Conservation (phyloP, 345 rosid genomes). For the Salix caprea region DNA sequence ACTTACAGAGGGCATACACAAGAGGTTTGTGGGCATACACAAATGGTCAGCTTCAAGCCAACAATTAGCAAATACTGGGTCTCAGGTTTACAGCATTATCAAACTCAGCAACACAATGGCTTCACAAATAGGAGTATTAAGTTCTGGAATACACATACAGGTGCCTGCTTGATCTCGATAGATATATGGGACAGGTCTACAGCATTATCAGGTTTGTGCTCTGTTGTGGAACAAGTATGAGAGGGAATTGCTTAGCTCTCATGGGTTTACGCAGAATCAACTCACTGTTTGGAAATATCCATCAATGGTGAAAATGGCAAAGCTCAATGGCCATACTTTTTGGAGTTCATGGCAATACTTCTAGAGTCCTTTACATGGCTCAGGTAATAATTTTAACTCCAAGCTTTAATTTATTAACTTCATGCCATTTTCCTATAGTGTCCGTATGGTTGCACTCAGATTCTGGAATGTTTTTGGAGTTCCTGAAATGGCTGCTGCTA, state of each 20-base stretch:
- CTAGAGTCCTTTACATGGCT: conserved; percentile 52
- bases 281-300: conserved; percentile 47
- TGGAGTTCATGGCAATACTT: conserved; percentile 4
- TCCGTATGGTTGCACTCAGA: conserved; percentile 23
- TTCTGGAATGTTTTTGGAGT: conserved; percentile 21
- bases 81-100: conserved; percentile 34
- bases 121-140: conserved; percentile 31
- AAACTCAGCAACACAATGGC: conserved; percentile 41
- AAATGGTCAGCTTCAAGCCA: conserved; percentile 1
- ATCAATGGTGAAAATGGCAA: conserved; percentile 43
- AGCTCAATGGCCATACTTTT: conserved; percentile 27
- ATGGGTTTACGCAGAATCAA: conserved; percentile 45
- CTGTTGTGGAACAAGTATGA: conserved; percentile 48
- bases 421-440: not conserved
- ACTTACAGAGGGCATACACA: not conserved
- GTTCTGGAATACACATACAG: conserved; percentile 21
- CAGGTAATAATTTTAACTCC: conserved; percentile 18
- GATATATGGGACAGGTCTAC: too few relatives aligned
- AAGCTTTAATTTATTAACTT: not conserved
- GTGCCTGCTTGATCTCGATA: conserved; percentile 16
- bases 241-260: conserved; percentile 45
- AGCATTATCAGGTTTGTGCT: conserved; percentile 44
- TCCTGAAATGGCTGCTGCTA: conserved; percentile 16
- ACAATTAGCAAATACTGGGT: not conserved
- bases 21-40: conserved; percentile 2